phyloP scores from a whole-genome alignment of 2,329 filamentous ascomycete species.

The Ampelomyces quisqualis region DNA sequence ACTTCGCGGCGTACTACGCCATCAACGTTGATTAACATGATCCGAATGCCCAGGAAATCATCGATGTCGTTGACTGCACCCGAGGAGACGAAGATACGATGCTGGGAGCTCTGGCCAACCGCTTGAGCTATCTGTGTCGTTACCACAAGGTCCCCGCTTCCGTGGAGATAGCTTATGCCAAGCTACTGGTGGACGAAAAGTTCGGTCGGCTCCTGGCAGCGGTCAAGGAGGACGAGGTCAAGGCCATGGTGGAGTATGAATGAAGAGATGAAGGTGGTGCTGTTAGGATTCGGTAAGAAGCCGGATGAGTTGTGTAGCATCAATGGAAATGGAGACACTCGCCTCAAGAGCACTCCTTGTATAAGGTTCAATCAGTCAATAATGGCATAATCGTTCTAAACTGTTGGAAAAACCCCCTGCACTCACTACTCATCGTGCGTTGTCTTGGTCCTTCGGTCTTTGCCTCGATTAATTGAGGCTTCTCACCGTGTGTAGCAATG shows the following conservation, averaged over 20 bases:
- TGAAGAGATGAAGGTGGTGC: neutral
- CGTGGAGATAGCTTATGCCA: neutral
- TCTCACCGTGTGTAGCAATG: too few relatives aligned
- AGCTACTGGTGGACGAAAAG: conserved; percentile 1
- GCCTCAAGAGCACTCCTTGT: neutral
- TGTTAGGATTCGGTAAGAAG: neutral
- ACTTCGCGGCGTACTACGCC: conserved; percentile 3
- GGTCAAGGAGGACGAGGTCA: conserved; percentile 3
- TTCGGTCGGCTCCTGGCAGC: neutral
- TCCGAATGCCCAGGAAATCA: neutral
- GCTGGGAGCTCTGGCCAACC: conserved; percentile 6
- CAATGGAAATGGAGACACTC: neutral
- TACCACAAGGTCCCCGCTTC: conserved; percentile 2
- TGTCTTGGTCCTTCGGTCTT: too few relatives aligned
- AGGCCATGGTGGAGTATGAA: neutral
- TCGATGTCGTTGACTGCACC: conserved; percentile 1
- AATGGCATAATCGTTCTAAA: too few relatives aligned
- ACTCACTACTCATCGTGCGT: too few relatives aligned
- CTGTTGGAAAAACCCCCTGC: too few relatives aligned
- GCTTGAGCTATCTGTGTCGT: conserved; percentile 4
- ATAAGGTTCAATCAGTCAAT: too few relatives aligned
- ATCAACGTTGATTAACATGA: neutral
- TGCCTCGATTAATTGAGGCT: too few relatives aligned
- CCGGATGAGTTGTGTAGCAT: too few relatives aligned
- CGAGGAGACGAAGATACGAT: conserved; percentile 4